A percentile compares a stretch with the other conserved stretches of the same genome.
These are phyloP conservation scores for Tulasnella sp. DNA, from an alignment of 768 basidiomycete species.

Conservation along the genomic window DNA sequence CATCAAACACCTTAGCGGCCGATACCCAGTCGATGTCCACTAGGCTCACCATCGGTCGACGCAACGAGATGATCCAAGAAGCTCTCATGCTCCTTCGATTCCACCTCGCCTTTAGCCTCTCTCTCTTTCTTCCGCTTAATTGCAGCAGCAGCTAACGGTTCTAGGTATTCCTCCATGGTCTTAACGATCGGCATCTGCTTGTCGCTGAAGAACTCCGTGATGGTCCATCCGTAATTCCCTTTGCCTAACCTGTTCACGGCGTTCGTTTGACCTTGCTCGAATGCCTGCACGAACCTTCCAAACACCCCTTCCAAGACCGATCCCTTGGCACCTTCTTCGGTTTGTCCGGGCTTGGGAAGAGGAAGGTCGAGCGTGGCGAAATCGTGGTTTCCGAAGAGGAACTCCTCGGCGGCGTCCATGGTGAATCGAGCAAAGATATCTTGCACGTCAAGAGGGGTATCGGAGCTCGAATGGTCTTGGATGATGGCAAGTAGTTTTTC, in stretches of 20 bases:
- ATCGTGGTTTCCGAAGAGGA: slow-evolving; percentile 25
- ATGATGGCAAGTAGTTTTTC: slow-evolving; percentile 27
- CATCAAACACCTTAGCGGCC: neutral
- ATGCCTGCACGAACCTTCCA: slow-evolving; percentile 16
- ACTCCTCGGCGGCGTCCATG: slow-evolving; percentile 30
- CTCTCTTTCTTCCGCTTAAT: neutral
- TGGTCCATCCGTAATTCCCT: slow-evolving; percentile 2
- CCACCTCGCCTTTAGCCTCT: neutral
- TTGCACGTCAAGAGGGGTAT: slow-evolving; percentile 25
- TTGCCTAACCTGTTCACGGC: neutral
- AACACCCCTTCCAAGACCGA: neutral
- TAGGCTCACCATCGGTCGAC: slow-evolving; percentile 33
- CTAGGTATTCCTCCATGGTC: slow-evolving; percentile 22
- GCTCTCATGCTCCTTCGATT: neutral
- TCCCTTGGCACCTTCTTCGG: slow-evolving; percentile 5
- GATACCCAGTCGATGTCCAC: neutral
- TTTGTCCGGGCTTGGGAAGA: neutral
- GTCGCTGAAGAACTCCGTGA: slow-evolving; percentile 27
- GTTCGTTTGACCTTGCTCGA: slow-evolving; percentile 18
- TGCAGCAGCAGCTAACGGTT: slow-evolving; percentile 5
- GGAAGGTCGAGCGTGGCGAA: slow-evolving; percentile 25
- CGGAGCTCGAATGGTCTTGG: slow-evolving; percentile 32
- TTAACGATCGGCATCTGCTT: neutral
- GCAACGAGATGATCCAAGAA: slow-evolving; percentile 37
- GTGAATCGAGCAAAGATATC: slow-evolving; percentile 30